These are phyloP conservation scores for Salix dunnii DNA, from an alignment of 345 rosid genomes.

Conservation along the genomic window DNA sequence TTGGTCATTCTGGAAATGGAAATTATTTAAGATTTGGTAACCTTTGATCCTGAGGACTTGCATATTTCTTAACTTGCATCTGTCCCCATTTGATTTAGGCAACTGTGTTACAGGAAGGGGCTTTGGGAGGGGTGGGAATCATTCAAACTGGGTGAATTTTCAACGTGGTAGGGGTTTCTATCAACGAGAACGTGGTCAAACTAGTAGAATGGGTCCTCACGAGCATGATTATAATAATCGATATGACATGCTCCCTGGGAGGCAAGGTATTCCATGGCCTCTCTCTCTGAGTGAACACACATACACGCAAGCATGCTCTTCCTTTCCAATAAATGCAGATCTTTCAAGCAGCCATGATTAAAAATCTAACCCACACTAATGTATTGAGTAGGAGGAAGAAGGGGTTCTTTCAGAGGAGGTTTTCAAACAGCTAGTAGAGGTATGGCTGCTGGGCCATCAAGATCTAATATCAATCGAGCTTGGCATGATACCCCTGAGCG, in stretches of 20 bases:
- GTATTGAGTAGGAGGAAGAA: constrained; percentile 37
- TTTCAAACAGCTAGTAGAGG: constrained; percentile 34
- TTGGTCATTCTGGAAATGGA: constrained; percentile 34
- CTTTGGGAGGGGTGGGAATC: constrained; percentile 41
- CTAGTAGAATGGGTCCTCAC: constrained; percentile 32
- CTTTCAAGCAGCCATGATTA: not conserved
- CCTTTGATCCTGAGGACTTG: not conserved
- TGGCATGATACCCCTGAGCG: constrained; percentile 41
- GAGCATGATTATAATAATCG: constrained; percentile 31
- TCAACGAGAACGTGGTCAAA: constrained; percentile 36
- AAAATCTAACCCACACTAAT: constrained; percentile 13
- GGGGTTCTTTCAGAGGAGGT: constrained; percentile 45
- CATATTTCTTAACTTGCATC: constrained; percentile 8
- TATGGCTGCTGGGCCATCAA: constrained; percentile 31
- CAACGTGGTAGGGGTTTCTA: constrained; percentile 38
- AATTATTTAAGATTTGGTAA: constrained; percentile 52
- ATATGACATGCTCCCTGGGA: constrained; percentile 31
- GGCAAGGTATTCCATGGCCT: constrained; percentile 38
- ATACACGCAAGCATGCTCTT: not conserved
- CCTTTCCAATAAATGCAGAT: not conserved
- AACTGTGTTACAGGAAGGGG: constrained; percentile 38
- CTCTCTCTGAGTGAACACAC: not conserved
- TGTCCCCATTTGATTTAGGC: constrained; percentile 1
- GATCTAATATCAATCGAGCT: constrained; percentile 34
- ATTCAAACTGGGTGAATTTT: constrained; percentile 28